Evolutionary conservation across 306 rosid species (phyloP), one percentile per base, ranked within the genome.

Genomic region (Trifolium dubium): DNA sequence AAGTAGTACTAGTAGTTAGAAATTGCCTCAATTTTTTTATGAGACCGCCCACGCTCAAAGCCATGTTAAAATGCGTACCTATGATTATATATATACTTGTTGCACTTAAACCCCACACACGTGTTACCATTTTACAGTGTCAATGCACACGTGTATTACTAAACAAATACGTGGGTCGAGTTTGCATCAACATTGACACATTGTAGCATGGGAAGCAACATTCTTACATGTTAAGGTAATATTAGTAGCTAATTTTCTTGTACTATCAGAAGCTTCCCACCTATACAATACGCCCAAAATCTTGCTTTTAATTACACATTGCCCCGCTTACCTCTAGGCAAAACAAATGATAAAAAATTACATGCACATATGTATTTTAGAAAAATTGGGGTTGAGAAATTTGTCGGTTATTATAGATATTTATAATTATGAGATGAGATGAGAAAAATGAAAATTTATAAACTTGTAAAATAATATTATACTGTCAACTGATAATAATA

Each of bases 141-240:
- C 64, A 29, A 58, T 58, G 2, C 34, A 56, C 64, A 58, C 64
- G 64, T 58, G 64, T 58, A 58, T 58, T 28, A 58, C 15, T 58
- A 28, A 9, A 11, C 4, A 28, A 58, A 58, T 58, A 58, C 64
- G 64, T 58, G 64, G 64, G 37, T 58, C 37, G 5, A 29, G 8
- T 28, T 12, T 29, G 39, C 35, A 58, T 28, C 4, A 58, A 58
- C 15, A 11, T 56, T 29, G n/a, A 50, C 28, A 49, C 50, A 44
- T 44, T 44, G 55, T 49, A 49, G 10, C 56, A 50, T 50, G 19
- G 4, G 6, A 15, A 50, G 17, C 14, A 50, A 50, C 56, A 28
- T 50, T 50, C 56, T 50, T 2, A 15, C 56, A 50, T 8, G 10
- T 2, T 51, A 15, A 15, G 23, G 23, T 23, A 23, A 23, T 23